Evolutionary conservation across 2,329 filamentous ascomycete species (phyloP), one percentile per base, ranked within the genome.

Genomic region (Elsinoe batatas): DNA sequence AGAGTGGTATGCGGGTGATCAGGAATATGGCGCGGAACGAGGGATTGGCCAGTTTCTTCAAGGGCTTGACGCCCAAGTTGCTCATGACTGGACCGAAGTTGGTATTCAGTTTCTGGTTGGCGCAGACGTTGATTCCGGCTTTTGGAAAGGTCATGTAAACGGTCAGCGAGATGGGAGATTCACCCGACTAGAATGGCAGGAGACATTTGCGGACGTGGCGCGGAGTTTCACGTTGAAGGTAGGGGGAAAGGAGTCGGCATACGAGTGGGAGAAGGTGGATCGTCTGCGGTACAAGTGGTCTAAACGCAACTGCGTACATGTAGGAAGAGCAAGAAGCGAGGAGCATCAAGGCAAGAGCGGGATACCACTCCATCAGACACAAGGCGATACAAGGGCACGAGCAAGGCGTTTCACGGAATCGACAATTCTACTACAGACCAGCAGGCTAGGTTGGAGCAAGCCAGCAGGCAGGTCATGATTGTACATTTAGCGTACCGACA

Each of bases 71-170:
- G 50, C 93, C 93, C 60, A 98, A 98, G 85, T 83, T 98, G 61
- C 80, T 98, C 67, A 98, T 98, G 93, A 98, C 93, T 13, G 94
- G 93, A 20, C 93, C 93, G 61, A 98, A 98, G 81, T 81, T 98
- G 59, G 93, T 97, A 60, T 98, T 98, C 79, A 96, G 91, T 59
- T 98, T 98, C 84, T 98, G 93, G 93, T 83, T 98, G 68, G 93
- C 93, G 57, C 93, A 98, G 79, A 97, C 93, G 30, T 78, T 98
- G 66, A 98, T 98, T 68, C 93, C 93, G 53, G 86, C 90, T 37
- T 97, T 97, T 72, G 88, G 82, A 66, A 82, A 83, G 71, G 69
- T 83, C 58, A 73, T 83, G 69, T 82, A 77, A 59, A 42, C 11
- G 17, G 43, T 15, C 50, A 20, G 47, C 43, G 30, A n/a, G 38